These are phyloP conservation scores for Metschnikowia corniflorae DNA, from an alignment of 805 yeast genomes.

Conservation along the genomic window DNA sequence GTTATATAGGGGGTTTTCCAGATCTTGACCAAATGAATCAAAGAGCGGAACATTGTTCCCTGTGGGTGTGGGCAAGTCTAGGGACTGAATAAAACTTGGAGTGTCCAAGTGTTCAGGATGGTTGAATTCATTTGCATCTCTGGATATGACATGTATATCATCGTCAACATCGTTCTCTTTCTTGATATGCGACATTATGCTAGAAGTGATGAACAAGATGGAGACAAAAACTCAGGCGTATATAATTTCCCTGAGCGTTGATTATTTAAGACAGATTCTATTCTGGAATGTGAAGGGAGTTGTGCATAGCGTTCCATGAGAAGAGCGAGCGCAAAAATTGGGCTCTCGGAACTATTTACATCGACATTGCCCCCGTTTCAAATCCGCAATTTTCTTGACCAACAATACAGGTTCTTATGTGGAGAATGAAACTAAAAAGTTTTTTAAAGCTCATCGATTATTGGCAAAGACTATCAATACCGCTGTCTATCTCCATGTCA, in stretches of 20 bases:
- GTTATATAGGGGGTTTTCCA: conserved; percentile 4
- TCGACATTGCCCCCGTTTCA: too few relatives aligned
- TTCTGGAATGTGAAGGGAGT: too few relatives aligned
- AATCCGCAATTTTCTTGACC: too few relatives aligned
- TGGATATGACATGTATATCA: conserved; percentile 17
- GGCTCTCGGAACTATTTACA: too few relatives aligned
- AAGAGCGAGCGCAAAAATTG: conserved; percentile 12
- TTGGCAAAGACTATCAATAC: too few relatives aligned
- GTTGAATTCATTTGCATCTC: conserved; percentile 11
- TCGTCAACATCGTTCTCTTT: conserved; percentile 12
- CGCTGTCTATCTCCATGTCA: too few relatives aligned
- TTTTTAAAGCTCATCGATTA: too few relatives aligned
- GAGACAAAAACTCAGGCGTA: too few relatives aligned
- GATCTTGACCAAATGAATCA: conserved; percentile 9
- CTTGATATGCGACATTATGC: conserved; percentile 1
- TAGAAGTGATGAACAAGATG: too few relatives aligned
- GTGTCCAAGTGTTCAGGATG: conserved; percentile 15
- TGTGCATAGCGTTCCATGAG: neutral
- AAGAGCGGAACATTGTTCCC: conserved; percentile 9
- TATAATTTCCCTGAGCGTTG: neutral
- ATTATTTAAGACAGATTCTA: too few relatives aligned
- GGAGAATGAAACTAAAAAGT: too few relatives aligned
- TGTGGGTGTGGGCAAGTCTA: conserved; percentile 16
- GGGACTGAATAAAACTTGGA: conserved; percentile 17
- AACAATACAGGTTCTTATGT: too few relatives aligned